Percentiles rank a stretch among this genome's conserved stretches.
Evolutionary conservation across 1,139 yeast species (phyloP).

Genomic region (Blastobotrys arbuscula): DNA sequence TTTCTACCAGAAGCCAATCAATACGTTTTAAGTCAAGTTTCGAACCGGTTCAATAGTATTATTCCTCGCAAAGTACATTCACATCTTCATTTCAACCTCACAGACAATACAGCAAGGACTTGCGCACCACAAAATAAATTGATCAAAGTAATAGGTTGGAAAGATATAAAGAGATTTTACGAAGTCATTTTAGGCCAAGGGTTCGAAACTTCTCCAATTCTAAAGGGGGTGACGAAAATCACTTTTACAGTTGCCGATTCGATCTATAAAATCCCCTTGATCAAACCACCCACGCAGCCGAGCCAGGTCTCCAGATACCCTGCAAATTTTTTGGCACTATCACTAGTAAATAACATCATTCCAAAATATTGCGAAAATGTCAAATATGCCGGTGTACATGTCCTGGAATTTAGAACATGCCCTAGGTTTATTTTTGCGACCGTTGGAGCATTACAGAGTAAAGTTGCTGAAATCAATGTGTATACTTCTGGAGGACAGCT

Average conservation of each 20-base stretch:
- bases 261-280: constrained; percentile 7
- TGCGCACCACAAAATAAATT: constrained; percentile 1
- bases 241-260: constrained; percentile 8
- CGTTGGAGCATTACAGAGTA: background rate
- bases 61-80: background rate
- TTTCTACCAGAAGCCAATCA: background rate
- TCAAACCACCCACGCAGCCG: constrained; percentile 4
- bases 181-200: constrained; percentile 9
- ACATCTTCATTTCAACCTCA: constrained; percentile 7
- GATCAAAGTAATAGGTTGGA: constrained; percentile 2
- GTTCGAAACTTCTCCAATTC: background rate
- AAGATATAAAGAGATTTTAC: constrained; percentile 5
- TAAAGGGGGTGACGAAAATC: constrained; percentile 2
- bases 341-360: background rate
- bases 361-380: constrained; percentile 6
- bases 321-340: constrained; percentile 2
- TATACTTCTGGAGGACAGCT: constrained; percentile 5
- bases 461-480: constrained; percentile 2
- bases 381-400: constrained; percentile 8
- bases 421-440: constrained; percentile 5
- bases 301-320: constrained; percentile 9
- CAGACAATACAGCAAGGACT: constrained; percentile 1
- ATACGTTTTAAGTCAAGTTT: background rate
- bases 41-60: background rate
- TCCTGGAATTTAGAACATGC: constrained; percentile 7